Percentiles rank a stretch among this genome's conserved stretches.
These are phyloP conservation scores for Flueggea neowawraea DNA, from an alignment of 441 rosid species.

Conservation along the genomic window DNA sequence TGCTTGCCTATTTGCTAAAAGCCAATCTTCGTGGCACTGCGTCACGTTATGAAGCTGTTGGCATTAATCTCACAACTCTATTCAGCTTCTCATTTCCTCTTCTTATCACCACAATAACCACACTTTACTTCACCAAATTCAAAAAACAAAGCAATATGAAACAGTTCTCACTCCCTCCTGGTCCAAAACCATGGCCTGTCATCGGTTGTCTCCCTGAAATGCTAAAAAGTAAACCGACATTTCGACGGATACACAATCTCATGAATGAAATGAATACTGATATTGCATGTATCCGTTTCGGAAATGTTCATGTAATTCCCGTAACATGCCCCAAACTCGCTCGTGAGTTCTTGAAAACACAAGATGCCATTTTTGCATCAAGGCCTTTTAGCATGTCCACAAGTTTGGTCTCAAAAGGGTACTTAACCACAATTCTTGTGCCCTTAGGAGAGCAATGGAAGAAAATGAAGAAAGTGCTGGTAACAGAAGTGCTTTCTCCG, in stretches of 20 bases:
- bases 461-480: slow-evolving; percentile 51
- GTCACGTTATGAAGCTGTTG: too few relatives aligned
- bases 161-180: slow-evolving; percentile 43
- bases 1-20: too few relatives aligned
- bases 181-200: slow-evolving; percentile 55
- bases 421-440: slow-evolving; percentile 19
- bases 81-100: too few relatives aligned
- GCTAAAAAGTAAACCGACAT: slow-evolving; percentile 27
- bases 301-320: slow-evolving; percentile 38
- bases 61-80: too few relatives aligned
- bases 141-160: too few relatives aligned
- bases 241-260: slow-evolving; percentile 43
- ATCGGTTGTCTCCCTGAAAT: slow-evolving; percentile 41
- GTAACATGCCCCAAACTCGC: slow-evolving; percentile 49
- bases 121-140: not conserved
- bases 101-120: too few relatives aligned
- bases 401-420: slow-evolving; percentile 15
- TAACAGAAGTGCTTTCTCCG: slow-evolving; percentile 28
- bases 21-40: too few relatives aligned
- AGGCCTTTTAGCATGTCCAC: slow-evolving; percentile 31
- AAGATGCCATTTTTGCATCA: slow-evolving; percentile 32
- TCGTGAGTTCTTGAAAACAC: slow-evolving; percentile 43
- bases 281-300: slow-evolving; percentile 48
- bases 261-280: slow-evolving; percentile 50
- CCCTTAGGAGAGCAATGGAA: slow-evolving; percentile 50